Evolutionary conservation across 2,329 filamentous ascomycete species (phyloP).

Genomic region (Beauveria pseudobassiana): DNA sequence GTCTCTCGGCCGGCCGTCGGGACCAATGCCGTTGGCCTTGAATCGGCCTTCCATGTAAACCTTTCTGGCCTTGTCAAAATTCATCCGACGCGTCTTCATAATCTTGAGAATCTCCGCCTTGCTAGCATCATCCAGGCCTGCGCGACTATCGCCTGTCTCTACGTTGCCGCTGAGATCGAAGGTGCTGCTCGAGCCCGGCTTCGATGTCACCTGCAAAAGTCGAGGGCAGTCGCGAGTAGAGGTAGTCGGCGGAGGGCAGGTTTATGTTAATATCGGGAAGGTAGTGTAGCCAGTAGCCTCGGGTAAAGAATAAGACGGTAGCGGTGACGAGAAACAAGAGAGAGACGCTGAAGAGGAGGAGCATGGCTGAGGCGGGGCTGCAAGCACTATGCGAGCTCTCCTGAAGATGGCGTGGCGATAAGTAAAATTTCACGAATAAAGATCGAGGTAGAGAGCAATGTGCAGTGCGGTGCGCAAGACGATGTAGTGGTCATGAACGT

Average conservation of each 20-base stretch:
- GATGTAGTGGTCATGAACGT: background rate
- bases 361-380: slow-evolving; percentile 49
- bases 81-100: slow-evolving; percentile 78
- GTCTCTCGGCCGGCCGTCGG: slow-evolving; percentile 81
- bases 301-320: slow-evolving; percentile 75
- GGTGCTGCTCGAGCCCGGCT: slow-evolving; percentile 71
- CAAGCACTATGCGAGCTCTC: background rate
- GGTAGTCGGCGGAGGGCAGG: slow-evolving; percentile 47
- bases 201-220: slow-evolving; percentile 82
- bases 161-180: slow-evolving; percentile 83
- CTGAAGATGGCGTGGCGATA: background rate
- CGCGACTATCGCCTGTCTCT: slow-evolving; percentile 66
- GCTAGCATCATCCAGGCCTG: slow-evolving; percentile 70
- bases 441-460: background rate
- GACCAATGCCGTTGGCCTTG: slow-evolving; percentile 77
- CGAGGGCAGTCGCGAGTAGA: slow-evolving; percentile 71
- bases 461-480: background rate
- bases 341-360: slow-evolving; percentile 71
- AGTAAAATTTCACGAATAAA: background rate
- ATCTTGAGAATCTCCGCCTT: slow-evolving; percentile 81
- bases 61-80: slow-evolving; percentile 85
- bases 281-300: slow-evolving; percentile 65
- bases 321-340: slow-evolving; percentile 64
- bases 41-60: slow-evolving; percentile 82
- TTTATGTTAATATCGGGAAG: slow-evolving; percentile 47